Evolutionary conservation across 2,329 filamentous ascomycete genomes (phyloP).

Genomic region (Clonostachys rhizophaga): DNA sequence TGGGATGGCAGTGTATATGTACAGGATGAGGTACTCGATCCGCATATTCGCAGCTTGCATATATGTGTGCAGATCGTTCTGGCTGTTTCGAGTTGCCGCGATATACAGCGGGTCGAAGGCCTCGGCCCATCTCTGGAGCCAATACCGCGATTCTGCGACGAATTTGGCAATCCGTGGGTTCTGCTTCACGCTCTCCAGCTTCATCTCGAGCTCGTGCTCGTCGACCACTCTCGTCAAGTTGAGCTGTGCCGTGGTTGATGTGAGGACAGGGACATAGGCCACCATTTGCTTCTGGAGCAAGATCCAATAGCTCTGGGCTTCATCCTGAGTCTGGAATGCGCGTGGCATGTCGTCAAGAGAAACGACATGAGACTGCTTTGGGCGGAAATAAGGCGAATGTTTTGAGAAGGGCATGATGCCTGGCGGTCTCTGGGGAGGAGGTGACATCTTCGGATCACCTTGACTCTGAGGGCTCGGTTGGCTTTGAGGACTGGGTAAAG

Average conservation of each 20-base stretch:
- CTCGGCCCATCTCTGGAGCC: slow-evolving; percentile 30
- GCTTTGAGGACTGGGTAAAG: slow-evolving; percentile 5
- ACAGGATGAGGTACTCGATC: slow-evolving; percentile 34
- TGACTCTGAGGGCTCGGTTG: slow-evolving; percentile 6
- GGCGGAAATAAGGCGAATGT: slow-evolving; percentile 28
- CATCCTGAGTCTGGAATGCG: slow-evolving; percentile 21
- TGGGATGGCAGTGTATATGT: slow-evolving; percentile 29
- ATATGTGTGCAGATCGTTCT: slow-evolving; percentile 15
- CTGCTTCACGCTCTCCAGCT: slow-evolving; percentile 19
- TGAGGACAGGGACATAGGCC: slow-evolving; percentile 25
- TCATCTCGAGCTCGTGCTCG: slow-evolving; percentile 17
- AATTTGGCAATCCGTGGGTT: slow-evolving; percentile 22
- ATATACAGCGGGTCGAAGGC: slow-evolving; percentile 30
- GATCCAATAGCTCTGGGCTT: slow-evolving; percentile 29
- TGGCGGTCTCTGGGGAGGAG: slow-evolving; percentile 11
- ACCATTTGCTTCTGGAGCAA: slow-evolving; percentile 29
- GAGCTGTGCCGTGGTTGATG: slow-evolving; percentile 20
- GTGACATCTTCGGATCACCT: slow-evolving; percentile 4
- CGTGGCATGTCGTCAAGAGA: slow-evolving; percentile 23
- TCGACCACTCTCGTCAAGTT: slow-evolving; percentile 15
- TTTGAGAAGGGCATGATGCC: slow-evolving; percentile 29
- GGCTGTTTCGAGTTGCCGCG: slow-evolving; percentile 11
- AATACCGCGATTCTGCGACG: slow-evolving; percentile 26
- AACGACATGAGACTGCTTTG: slow-evolving; percentile 18
- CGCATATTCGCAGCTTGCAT: slow-evolving; percentile 31